A percentile compares a stretch with the other conserved stretches of the same genome.
These are phyloP conservation scores for Lanmaoa rubissima DNA, from an alignment of 768 basidiomycete species.

Conservation along the genomic window DNA sequence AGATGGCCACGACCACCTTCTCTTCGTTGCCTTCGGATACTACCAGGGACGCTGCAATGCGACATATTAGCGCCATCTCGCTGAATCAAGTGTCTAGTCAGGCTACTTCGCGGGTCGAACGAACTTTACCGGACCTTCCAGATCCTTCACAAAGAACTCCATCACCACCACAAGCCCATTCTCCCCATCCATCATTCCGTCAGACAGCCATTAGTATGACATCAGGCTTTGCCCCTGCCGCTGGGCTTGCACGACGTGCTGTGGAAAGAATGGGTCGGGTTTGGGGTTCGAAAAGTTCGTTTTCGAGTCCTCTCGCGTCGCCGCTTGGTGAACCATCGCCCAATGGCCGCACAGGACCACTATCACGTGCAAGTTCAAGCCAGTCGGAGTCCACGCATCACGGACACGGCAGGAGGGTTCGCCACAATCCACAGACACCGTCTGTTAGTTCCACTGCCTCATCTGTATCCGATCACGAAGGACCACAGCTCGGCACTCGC, in stretches of 20 bases:
- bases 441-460: conserved; percentile 52
- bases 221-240: conserved; percentile 63
- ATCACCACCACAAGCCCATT: conserved; percentile 5
- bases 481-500: conserved; percentile 52
- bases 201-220: conserved; percentile 77
- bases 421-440: conserved; percentile 59
- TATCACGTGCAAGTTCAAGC: conserved; percentile 42
- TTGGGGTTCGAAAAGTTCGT: conserved; percentile 45
- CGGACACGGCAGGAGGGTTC: conserved; percentile 35
- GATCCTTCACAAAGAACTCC: conserved; percentile 14
- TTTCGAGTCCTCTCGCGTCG: conserved; percentile 44
- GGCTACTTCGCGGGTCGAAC: conserved; percentile 26
- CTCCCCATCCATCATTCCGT: conserved; percentile 39
- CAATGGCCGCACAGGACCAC: conserved; percentile 30
- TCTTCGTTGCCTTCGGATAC: conserved; percentile 25
- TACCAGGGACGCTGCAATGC: conserved; percentile 29
- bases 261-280: conserved; percentile 75
- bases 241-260: conserved; percentile 72
- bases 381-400: conserved; percentile 31
- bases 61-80: conserved; percentile 18
- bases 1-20: conserved; percentile 44
- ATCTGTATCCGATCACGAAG: conserved; percentile 49
- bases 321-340: conserved; percentile 43
- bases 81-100: conserved; percentile 28
- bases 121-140: conserved; percentile 32